Conservation (phyloP, 73 alveolate genomes). For the Paramecium bursaria region DNA sequence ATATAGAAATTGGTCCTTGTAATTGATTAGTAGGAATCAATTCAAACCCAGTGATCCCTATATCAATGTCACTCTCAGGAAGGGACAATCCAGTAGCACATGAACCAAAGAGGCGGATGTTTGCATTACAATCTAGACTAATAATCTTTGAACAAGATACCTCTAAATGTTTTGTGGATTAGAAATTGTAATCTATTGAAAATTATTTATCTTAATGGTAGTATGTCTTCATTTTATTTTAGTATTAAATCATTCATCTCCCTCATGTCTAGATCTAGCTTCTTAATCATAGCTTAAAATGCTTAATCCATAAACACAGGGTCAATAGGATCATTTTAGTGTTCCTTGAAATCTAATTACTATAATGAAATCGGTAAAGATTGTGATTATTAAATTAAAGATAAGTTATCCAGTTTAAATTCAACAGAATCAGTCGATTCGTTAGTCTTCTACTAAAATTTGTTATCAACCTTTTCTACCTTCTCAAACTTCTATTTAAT, state of each 20-base stretch:
- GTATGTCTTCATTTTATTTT: constrained; percentile 9
- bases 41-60: constrained; percentile 71
- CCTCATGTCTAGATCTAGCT: constrained; percentile 56
- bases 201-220: neutral
- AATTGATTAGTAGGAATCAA: constrained; percentile 15
- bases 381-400: too few relatives aligned
- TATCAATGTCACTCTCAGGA: constrained; percentile 64
- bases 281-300: constrained; percentile 13
- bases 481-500: neutral
- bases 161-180: constrained; percentile 11
- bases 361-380: neutral
- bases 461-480: too few relatives aligned
- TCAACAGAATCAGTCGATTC: neutral
- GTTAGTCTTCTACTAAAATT: too few relatives aligned
- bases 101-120: constrained; percentile 61
- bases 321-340: neutral
- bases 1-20: neutral
- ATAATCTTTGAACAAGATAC: neutral
- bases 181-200: constrained; percentile 23
- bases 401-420: too few relatives aligned
- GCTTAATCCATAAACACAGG: constrained; percentile 4
- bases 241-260: constrained; percentile 30
- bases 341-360: neutral
- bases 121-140: neutral
- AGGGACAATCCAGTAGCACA: constrained; percentile 70